phyloP scores from a whole-genome alignment of 2,329 filamentous ascomycete species.

The Hypoxylon sp. region DNA sequence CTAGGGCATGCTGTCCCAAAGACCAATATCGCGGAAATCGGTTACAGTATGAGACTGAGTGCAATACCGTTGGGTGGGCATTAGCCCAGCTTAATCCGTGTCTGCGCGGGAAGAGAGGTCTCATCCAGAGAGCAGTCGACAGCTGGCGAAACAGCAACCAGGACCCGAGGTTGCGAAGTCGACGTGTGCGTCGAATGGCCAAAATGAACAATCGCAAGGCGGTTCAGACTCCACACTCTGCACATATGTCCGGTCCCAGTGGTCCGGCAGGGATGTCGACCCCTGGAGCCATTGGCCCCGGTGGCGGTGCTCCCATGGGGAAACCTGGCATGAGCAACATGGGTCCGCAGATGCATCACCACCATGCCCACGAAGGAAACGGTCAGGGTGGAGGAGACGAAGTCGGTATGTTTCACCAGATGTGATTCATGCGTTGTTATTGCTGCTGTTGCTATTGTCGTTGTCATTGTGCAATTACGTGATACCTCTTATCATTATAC shows the following conservation, averaged over 20 bases:
- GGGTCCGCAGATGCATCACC: constrained; percentile 79
- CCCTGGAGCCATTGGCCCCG: constrained; percentile 73
- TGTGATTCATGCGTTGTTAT: constrained; percentile 75
- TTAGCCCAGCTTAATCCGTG: constrained; percentile 93
- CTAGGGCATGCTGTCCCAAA: constrained; percentile 92
- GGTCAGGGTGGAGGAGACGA: constrained; percentile 80
- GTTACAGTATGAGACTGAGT: constrained; percentile 96
- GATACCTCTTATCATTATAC: constrained; percentile 57
- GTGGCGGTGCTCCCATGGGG: constrained; percentile 69
- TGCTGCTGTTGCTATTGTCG: constrained; percentile 57
- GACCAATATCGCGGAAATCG: constrained; percentile 97
- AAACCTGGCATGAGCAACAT: constrained; percentile 77
- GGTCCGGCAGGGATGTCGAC: constrained; percentile 76
- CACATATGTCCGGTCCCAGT: constrained; percentile 78
- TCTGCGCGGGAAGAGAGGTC: constrained; percentile 90
- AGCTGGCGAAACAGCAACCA: constrained; percentile 99
- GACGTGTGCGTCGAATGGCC: constrained; percentile 93
- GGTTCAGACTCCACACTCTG: constrained; percentile 70
- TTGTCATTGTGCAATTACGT: constrained; percentile 55
- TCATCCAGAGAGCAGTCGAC: constrained; percentile 97
- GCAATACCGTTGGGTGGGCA: constrained; percentile 99
- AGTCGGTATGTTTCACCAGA: constrained; percentile 98
- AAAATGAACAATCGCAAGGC: constrained; percentile 93
- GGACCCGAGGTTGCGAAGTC: constrained; percentile 89
- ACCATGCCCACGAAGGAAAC: constrained; percentile 79